Percentiles rank a stretch among this genome's conserved stretches.
Evolutionary conservation across 768 basidiomycete genomes (phyloP).

Genomic region (Lactarius evosmus): DNA sequence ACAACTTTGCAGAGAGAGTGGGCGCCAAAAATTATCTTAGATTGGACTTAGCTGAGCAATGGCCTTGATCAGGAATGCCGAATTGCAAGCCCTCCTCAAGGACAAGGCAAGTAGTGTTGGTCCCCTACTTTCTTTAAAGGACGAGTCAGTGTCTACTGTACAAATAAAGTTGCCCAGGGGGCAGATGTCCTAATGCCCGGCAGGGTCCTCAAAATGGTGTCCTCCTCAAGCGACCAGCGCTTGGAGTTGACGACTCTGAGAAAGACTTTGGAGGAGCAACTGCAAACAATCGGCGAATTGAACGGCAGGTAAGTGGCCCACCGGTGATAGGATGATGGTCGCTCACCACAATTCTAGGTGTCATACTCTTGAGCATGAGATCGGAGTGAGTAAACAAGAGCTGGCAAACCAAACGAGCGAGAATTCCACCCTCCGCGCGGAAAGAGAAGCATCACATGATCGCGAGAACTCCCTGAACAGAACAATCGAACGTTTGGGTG

Average conservation of each 20-base stretch:
- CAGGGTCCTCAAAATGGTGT: constrained; percentile 18
- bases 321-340: background rate
- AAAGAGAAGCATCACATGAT: constrained; percentile 8
- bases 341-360: constrained; percentile 5
- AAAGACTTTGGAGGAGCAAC: constrained; percentile 15
- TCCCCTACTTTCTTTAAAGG: constrained; percentile 16
- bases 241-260: constrained; percentile 18
- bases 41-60: background rate
- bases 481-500: constrained; percentile 13
- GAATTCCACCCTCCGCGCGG: constrained; percentile 12
- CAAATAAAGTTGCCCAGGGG: no score
- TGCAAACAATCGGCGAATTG: constrained; percentile 21
- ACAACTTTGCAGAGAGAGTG: constrained; percentile 19
- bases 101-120: constrained; percentile 12
- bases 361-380: constrained; percentile 18
- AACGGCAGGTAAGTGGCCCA: constrained; percentile 9
- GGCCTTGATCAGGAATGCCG: constrained; percentile 18
- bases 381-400: constrained; percentile 17
- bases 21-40: background rate
- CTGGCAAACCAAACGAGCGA: constrained; percentile 2
- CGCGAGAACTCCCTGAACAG: constrained; percentile 11
- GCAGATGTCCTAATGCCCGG: background rate
- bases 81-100: constrained; percentile 21
- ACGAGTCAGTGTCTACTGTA: constrained; percentile 22
- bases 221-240: constrained; percentile 21